Base-by-base conservation (phyloP, 1,284 basidiomycete genomes). In the Papiliotrema nemorosa region DNA sequence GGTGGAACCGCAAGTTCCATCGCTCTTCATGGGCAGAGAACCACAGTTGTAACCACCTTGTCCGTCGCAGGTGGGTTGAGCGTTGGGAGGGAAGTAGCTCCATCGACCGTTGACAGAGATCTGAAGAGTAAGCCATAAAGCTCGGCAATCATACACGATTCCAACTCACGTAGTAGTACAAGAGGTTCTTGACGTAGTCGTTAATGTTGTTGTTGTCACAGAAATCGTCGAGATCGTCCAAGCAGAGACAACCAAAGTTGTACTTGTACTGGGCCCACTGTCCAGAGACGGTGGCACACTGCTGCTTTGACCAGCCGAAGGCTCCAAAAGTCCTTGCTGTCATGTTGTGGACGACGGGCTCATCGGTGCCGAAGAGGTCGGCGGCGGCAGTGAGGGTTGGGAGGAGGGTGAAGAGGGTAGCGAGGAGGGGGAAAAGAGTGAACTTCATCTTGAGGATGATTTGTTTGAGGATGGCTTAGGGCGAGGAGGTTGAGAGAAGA, bases 201-300 rank as follows among this genome's bases (percentile, higher is more conserved):
- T 57, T 51, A 38, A 63, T 52, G 5, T 49, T 44, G 57, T 64
- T 65, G 49, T 57, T 52, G 12, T 27, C 21, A 44, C 56, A 62
- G 47, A 58, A 66, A n/a, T 54, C 50, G 21, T 61, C 59, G 29
- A 69, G 39, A 43, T 69, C 66, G 40, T 50, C 48, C 21, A 27
- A 9, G 46, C 66, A 69, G 20, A 69, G 47, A 60, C 66, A 69
- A 25, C 66, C 66, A 48, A 69, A 65, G 52, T 69, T 50, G 55
- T 53, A 69, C 5, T 38, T 50, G 44, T 41, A 37, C 26, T 49
- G 50, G 37, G 48, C 45, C 27, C 21, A 62, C 12, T 41, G 37
- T 7, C 62, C 64, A 12, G 52, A 25, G 45, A 66, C 57, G 18
- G 44, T 51, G 35, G 53, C 55, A 52, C 66, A 68, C 47, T 44